Percentiles rank a stretch among this genome's conserved stretches.
These are phyloP conservation scores for Chaetomium fimeti DNA, from an alignment of 495 filamentous ascomycete species.

Conservation along the genomic window DNA sequence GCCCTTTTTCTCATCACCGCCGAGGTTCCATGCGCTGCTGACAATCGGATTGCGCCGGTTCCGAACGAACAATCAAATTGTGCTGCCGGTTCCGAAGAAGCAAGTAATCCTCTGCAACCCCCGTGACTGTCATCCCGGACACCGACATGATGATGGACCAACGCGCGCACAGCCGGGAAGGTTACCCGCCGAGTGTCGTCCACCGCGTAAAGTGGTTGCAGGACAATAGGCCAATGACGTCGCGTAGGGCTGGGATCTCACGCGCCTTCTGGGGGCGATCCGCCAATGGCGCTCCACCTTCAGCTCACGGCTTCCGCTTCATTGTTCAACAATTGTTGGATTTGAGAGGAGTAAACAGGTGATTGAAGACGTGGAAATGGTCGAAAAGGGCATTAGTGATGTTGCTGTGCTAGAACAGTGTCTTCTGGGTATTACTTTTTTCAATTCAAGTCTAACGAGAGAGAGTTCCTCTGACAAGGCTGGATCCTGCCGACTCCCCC, in stretches of 20 bases:
- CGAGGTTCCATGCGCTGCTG: no score
- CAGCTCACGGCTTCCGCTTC: background rate
- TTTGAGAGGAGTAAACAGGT: background rate
- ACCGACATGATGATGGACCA: background rate
- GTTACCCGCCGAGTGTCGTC: background rate
- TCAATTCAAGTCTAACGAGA: background rate
- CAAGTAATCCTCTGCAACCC: no score
- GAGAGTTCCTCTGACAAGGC: background rate
- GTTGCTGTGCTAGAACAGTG: background rate
- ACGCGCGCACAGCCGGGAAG: constrained; percentile 6
- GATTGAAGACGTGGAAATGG: background rate
- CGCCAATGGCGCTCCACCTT: constrained; percentile 2
- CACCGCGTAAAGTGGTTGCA: constrained; percentile 24
- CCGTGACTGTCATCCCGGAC: background rate
- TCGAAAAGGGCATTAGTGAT: background rate
- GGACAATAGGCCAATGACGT: constrained; percentile 17
- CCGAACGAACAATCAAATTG: no score
- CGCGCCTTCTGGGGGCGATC: constrained; percentile 5
- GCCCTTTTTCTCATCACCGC: no score
- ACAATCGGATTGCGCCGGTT: no score
- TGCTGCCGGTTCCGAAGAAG: no score
- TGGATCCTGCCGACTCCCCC: background rate
- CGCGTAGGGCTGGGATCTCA: constrained; percentile 14
- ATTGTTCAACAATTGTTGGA: background rate
- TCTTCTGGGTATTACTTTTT: background rate